Conservation (phyloP, 768 basidiomycete species). For the Termitomyces sp. region DNA sequence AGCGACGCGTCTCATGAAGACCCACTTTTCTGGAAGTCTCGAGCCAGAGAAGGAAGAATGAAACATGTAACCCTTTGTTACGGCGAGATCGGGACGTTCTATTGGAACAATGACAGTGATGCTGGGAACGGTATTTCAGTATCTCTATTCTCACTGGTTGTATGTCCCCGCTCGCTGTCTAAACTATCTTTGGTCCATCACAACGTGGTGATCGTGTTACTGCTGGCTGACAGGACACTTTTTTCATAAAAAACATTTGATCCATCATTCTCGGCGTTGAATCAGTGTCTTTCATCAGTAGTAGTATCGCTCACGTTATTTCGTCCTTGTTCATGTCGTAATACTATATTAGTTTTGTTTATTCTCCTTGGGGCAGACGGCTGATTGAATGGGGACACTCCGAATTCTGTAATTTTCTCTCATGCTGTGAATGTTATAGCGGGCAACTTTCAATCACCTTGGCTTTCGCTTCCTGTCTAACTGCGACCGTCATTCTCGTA, state of each 20-base stretch:
- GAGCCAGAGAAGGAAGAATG: not conserved
- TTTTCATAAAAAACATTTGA: not conserved
- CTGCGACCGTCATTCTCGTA: not conserved
- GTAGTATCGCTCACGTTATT: not conserved
- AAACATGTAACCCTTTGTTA: not conserved
- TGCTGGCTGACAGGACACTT: not conserved
- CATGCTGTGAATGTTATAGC: too few species aligned
- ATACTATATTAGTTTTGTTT: not conserved
- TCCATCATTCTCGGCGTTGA: conserved; percentile 5
- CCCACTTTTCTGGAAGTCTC: not conserved
- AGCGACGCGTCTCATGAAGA: not conserved
- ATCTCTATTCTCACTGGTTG: not conserved
- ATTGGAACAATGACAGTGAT: conserved; percentile 1
- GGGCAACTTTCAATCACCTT: too few species aligned
- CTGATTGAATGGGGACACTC: not conserved
- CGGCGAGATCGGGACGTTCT: conserved; percentile 6
- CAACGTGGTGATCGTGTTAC: conserved; percentile 1
- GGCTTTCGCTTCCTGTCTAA: not conserved
- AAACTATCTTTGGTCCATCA: conserved; percentile 1
- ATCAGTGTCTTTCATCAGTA: not conserved
- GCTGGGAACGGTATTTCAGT: conserved; percentile 5
- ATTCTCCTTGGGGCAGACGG: not conserved
- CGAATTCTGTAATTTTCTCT: too few species aligned
- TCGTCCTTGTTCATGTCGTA: not conserved
- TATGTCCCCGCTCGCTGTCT: conserved; percentile 2